A percentile compares a stretch with the other conserved stretches of the same genome.
Conservation (phyloP, 768 basidiomycete species). For the Mycena rebaudengoi region DNA sequence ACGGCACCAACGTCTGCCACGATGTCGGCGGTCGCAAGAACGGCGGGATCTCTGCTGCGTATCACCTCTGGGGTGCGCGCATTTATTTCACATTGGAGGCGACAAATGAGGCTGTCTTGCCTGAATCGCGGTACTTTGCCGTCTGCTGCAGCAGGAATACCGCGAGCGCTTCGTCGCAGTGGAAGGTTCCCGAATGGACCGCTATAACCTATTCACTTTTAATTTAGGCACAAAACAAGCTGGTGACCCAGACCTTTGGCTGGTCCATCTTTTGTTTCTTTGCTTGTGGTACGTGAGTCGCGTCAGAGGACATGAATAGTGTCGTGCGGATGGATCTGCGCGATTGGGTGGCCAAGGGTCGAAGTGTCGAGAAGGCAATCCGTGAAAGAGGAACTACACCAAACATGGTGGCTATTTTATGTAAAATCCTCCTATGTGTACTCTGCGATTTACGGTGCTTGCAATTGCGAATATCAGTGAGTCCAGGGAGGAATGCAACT, state of each 20-base stretch:
- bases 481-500: too few species aligned
- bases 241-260: constrained; percentile 37
- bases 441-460: too few species aligned
- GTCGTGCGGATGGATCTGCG: neutral
- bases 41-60: constrained; percentile 74
- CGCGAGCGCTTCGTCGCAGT: constrained; percentile 96
- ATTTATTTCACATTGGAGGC: neutral
- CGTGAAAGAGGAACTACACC: too few species aligned
- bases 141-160: constrained; percentile 89
- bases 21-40: constrained; percentile 86
- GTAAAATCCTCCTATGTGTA: too few species aligned
- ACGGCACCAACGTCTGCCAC: constrained; percentile 96
- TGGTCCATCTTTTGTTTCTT: constrained; percentile 44
- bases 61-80: constrained; percentile 60
- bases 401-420: too few species aligned
- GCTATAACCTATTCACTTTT: constrained; percentile 74
- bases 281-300: constrained; percentile 31
- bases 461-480: too few species aligned
- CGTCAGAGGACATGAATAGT: constrained; percentile 27
- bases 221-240: neutral
- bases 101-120: constrained; percentile 45
- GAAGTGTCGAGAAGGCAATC: neutral
- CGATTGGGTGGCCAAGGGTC: neutral
- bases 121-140: constrained; percentile 74
- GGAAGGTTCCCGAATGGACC: constrained; percentile 95